phyloP scores from a whole-genome alignment of 208 protist species.

The Crithidia fasciculata region DNA sequence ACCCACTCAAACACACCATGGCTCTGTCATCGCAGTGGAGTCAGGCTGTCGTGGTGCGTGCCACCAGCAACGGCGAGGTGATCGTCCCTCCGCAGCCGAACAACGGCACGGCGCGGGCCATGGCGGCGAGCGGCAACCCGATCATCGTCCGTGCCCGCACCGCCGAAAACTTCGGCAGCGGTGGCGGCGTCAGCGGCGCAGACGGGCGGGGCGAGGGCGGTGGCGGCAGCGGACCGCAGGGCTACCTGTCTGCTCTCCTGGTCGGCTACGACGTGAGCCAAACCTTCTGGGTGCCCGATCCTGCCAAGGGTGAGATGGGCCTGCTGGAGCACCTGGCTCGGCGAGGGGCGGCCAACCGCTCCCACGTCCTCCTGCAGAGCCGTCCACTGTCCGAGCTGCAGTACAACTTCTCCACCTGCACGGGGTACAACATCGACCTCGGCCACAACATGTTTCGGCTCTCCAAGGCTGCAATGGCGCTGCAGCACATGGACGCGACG shows the following conservation, averaged over 20 bases:
- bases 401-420: conserved; percentile 80
- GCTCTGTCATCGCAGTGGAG: conserved; percentile 71
- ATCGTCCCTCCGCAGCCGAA: conserved; percentile 40
- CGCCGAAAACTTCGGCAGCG: conserved; percentile 31
- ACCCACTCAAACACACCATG: conserved; percentile 32
- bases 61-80: conserved; percentile 35
- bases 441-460: conserved; percentile 79
- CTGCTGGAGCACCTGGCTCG: conserved; percentile 69
- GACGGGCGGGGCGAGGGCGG: neutral
- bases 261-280: conserved; percentile 45
- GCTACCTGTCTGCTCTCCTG: conserved; percentile 13
- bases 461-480: conserved; percentile 74
- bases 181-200: neutral
- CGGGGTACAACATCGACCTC: conserved; percentile 77
- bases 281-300: conserved; percentile 80
- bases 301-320: conserved; percentile 58
- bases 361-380: conserved; percentile 66
- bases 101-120: conserved; percentile 46
- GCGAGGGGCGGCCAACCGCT: conserved; percentile 55
- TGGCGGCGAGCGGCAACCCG: conserved; percentile 60
- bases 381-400: conserved; percentile 75
- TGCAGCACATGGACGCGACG: conserved; percentile 74
- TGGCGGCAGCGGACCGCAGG: neutral
- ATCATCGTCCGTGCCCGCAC: conserved; percentile 67
- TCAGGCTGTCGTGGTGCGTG: conserved; percentile 64